Conservation (phyloP, 2,329 filamentous ascomycete species). For the Alternaria gaisen region DNA sequence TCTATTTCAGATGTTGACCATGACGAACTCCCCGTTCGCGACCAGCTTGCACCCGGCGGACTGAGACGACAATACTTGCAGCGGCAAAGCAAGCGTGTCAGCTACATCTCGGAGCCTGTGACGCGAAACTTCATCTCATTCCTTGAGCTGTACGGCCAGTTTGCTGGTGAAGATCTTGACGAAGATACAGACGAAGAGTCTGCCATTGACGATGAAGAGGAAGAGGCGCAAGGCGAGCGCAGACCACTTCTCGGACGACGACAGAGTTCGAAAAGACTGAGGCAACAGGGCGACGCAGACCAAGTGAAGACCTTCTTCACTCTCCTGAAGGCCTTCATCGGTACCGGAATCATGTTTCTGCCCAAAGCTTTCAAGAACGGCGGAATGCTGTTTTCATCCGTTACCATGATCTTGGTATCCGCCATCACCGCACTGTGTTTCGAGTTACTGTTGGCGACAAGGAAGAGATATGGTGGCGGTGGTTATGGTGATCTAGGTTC, state of each 20-base stretch:
- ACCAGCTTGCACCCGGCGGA: conserved; percentile 61
- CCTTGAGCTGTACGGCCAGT: conserved; percentile 77
- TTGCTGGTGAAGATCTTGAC: conserved; percentile 74
- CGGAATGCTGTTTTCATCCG: conserved; percentile 76
- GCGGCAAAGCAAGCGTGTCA: conserved; percentile 52
- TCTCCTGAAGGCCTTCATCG: conserved; percentile 79
- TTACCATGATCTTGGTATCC: conserved; percentile 72
- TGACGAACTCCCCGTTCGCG: conserved; percentile 53
- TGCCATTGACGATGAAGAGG: conserved; percentile 61
- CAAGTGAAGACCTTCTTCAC: conserved; percentile 81
- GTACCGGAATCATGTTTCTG: conserved; percentile 83
- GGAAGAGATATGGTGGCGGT: conserved; percentile 69
- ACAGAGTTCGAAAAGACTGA: conserved; percentile 60
- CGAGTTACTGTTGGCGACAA: conserved; percentile 74
- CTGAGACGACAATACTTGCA: conserved; percentile 64
- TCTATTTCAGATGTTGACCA: conserved; percentile 40
- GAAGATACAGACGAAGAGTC: conserved; percentile 66
- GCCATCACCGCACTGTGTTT: conserved; percentile 75
- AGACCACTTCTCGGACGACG: conserved; percentile 69
- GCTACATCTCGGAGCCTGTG: conserved; percentile 62
- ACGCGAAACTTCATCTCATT: conserved; percentile 79
- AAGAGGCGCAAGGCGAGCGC: conserved; percentile 60
- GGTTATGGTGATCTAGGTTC: conserved; percentile 80
- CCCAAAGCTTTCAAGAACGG: conserved; percentile 83
- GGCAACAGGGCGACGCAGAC: conserved; percentile 67